phyloP scores from a whole-genome alignment of 768 basidiomycete species.

The Leccinum fibrillosum region DNA sequence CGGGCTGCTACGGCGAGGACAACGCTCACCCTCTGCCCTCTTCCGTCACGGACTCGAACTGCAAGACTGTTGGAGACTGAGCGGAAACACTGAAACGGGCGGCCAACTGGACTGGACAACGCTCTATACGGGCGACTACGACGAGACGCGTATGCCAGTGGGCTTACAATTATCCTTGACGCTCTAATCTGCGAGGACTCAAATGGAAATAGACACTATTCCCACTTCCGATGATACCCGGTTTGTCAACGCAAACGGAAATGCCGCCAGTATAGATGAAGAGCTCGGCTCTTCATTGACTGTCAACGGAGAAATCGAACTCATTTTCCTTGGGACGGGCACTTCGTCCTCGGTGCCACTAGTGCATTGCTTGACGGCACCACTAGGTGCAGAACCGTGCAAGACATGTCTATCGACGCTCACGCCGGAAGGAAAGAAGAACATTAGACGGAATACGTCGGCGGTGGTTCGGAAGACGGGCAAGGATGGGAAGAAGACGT shows the following conservation, averaged over 20 bases:
- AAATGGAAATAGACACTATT: neutral
- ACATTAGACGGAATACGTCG: slow-evolving; percentile 81
- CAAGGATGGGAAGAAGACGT: slow-evolving; percentile 46
- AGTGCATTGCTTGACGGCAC: slow-evolving; percentile 71
- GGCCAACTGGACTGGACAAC: neutral
- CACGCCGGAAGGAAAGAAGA: slow-evolving; percentile 72
- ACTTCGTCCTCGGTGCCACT: slow-evolving; percentile 72
- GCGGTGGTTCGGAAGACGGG: slow-evolving; percentile 53
- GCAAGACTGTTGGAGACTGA: neutral
- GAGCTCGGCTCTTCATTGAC: neutral
- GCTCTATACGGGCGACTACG: neutral
- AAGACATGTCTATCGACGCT: slow-evolving; percentile 66
- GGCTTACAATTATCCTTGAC: neutral
- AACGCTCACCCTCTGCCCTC: neutral
- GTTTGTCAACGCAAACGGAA: neutral
- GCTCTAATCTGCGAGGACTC: neutral
- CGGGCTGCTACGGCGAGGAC: no score
- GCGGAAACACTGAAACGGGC: neutral
- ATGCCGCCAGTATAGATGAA: neutral
- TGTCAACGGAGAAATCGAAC: slow-evolving; percentile 39
- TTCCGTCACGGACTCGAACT: neutral
- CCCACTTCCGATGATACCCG: neutral
- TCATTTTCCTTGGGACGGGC: slow-evolving; percentile 84
- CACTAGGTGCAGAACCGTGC: slow-evolving; percentile 48
- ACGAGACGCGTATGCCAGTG: neutral